These are phyloP conservation scores for Canavalia ensiformis DNA, from an alignment of 306 rosid species.

Conservation along the genomic window DNA sequence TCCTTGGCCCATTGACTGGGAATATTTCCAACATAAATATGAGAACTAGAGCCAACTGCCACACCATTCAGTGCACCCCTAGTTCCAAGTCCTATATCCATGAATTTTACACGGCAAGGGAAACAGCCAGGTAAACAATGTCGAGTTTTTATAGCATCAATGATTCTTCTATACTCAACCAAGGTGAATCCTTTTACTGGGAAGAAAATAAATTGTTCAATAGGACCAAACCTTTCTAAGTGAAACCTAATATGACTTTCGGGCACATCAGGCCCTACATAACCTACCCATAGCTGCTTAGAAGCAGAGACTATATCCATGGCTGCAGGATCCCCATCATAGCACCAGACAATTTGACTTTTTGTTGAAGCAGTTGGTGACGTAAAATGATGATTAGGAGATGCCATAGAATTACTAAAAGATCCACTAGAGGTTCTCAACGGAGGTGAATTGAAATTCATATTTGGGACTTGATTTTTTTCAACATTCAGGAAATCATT, in stretches of 20 bases:
- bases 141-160: slow-evolving; percentile 84
- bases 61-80: slow-evolving; percentile 83
- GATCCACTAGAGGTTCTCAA: slow-evolving; percentile 74
- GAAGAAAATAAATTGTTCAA: slow-evolving; percentile 74
- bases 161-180: slow-evolving; percentile 83
- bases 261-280: slow-evolving; percentile 67
- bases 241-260: slow-evolving; percentile 88
- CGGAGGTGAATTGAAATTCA: slow-evolving; percentile 66
- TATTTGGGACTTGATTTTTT: slow-evolving; percentile 64
- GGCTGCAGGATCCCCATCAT: slow-evolving; percentile 88
- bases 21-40: slow-evolving; percentile 78
- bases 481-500: slow-evolving; percentile 59
- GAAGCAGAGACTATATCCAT: slow-evolving; percentile 90
- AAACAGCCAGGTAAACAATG: slow-evolving; percentile 73
- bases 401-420: slow-evolving; percentile 57
- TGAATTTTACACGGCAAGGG: slow-evolving; percentile 84
- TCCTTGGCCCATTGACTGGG: slow-evolving; percentile 91
- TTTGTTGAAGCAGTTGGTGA: slow-evolving; percentile 58
- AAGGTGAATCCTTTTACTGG: slow-evolving; percentile 81
- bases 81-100: slow-evolving; percentile 92
- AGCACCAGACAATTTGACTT: slow-evolving; percentile 71
- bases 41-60: slow-evolving; percentile 87
- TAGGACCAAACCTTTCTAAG: slow-evolving; percentile 87
- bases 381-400: slow-evolving; percentile 70
- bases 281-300: slow-evolving; percentile 90